Evolutionary conservation across 306 rosid species (phyloP), one percentile per base, ranked within the genome.

Genomic region (Canavalia gladiata): DNA sequence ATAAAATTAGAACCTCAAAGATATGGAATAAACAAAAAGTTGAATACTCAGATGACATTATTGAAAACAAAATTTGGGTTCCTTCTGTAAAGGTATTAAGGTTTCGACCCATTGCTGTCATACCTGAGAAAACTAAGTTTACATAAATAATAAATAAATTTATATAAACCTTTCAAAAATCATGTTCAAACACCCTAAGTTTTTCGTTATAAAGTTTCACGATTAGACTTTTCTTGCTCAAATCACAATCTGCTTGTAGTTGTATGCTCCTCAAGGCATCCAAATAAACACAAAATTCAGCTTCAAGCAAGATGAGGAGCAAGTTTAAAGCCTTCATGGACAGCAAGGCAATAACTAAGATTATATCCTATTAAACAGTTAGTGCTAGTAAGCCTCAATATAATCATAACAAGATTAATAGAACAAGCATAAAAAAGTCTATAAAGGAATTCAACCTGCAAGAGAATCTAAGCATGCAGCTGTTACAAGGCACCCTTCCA

Each of bases 401-500:
- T 55, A 63, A 34, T 67, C 50, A 34, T 7, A 69, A 60, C 46
- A 60, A 74, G 34, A 85, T 7, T 35, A 51, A 57, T 39, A 65
- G 13, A 64, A 67, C 43, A 59, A 51, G 66, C 65, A 75, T 59
- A 64, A 33, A 64, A 33, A 79, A 57, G 72, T 73, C 7, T 50
- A 45, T 9, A 29, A 84, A 83, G 72, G 59, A 55, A 86, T 67
- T 81, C 79, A 87, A 94, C 98, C 99, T 87, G 96, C 89, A 64
- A 95, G 97, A 66, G 92, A 90, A 68, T 85, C 86, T 88, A 93
- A 86, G 87, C 98, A 93, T 59, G 92, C 89, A 85, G 96, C 89
- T 9, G 99, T 90, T 72, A 95, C 94, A 7, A 71, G 92, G 86
- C 99, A 93, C 72, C 99, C 98, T 86, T 95, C 99, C 88, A 95